These are phyloP conservation scores for Rhodotorula sp. DNA, from an alignment of 1,284 basidiomycete genomes.

Conservation along the genomic window DNA sequence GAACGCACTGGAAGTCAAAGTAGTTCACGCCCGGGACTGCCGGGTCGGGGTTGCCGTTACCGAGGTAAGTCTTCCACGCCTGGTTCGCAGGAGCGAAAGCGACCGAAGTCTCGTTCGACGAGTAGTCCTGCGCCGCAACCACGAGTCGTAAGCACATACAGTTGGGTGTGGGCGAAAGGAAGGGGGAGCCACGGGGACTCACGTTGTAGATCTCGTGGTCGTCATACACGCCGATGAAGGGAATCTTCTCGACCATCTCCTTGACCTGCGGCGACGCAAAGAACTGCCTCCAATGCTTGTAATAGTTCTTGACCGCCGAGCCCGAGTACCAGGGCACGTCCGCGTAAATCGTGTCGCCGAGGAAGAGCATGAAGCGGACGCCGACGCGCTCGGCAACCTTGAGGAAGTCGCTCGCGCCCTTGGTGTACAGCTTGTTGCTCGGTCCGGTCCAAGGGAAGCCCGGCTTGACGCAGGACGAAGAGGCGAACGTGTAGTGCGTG, in stretches of 20 bases:
- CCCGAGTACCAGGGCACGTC: constrained; percentile 60
- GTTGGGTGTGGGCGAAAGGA: background rate
- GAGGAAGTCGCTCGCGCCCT: constrained; percentile 41
- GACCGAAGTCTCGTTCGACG: constrained; percentile 57
- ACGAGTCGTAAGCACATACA: background rate
- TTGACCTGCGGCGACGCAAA: constrained; percentile 60
- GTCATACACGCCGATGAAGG: constrained; percentile 63
- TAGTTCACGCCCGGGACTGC: constrained; percentile 51
- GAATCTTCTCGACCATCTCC: constrained; percentile 53
- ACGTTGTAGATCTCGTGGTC: constrained; percentile 65
- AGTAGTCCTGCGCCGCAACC: constrained; percentile 54
- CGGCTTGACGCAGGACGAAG: constrained; percentile 57
- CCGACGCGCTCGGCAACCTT: constrained; percentile 34
- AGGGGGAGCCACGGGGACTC: background rate
- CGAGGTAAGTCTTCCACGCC: constrained; percentile 68
- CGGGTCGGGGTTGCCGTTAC: constrained; percentile 64
- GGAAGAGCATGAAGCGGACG: constrained; percentile 59
- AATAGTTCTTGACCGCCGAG: constrained; percentile 57
- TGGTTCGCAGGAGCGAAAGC: constrained; percentile 62
- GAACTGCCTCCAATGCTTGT: constrained; percentile 63
- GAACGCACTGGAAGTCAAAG: constrained; percentile 46
- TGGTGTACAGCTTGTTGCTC: constrained; percentile 39
- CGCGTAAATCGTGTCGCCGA: constrained; percentile 72
- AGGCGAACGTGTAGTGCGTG: constrained; percentile 63
- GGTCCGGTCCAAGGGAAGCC: constrained; percentile 49